A percentile compares a stretch with the other conserved stretches of the same genome.
Conservation (phyloP, 78 protist genomes). For the Dictyostelium firmibasis region DNA sequence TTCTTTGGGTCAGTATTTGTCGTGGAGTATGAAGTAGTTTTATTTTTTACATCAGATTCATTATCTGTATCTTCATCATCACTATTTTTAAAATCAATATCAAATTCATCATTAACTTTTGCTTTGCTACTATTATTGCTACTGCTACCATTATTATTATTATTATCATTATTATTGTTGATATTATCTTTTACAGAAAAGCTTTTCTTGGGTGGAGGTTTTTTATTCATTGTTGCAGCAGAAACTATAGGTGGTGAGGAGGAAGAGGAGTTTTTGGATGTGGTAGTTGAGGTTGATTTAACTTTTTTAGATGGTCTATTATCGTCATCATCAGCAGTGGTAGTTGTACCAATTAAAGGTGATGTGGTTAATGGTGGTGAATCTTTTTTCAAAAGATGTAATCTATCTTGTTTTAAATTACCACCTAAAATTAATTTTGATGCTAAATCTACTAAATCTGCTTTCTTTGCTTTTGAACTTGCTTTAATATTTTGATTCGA, state of each 20-base stretch:
- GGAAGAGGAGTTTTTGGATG: not conserved
- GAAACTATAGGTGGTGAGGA: not conserved
- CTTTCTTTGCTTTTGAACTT: constrained; percentile 57
- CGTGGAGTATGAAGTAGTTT: not conserved
- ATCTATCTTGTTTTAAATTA: constrained; percentile 3
- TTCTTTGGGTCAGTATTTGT: not conserved
- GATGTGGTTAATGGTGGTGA: not conserved
- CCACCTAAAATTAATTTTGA: not conserved
- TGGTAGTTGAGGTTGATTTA: not conserved
- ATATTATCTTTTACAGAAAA: not conserved
- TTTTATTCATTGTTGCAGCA: not conserved
- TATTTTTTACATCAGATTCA: not conserved
- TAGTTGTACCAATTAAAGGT: not conserved
- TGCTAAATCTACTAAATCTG: constrained; percentile 16
- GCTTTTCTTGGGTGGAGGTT: not conserved
- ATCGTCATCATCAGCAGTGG: not conserved
- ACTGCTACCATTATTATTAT: not conserved
- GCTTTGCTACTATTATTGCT: not conserved
- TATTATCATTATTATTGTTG: not conserved
- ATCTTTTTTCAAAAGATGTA: not conserved
- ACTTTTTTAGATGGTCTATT: not conserved
- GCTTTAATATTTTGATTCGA: constrained; percentile 19
- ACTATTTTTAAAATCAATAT: not conserved
- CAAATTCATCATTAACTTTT: not conserved
- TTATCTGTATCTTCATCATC: constrained; percentile 6